Conservation (phyloP, 257 asterid species). For the Dorcoceras hygrometricum region DNA sequence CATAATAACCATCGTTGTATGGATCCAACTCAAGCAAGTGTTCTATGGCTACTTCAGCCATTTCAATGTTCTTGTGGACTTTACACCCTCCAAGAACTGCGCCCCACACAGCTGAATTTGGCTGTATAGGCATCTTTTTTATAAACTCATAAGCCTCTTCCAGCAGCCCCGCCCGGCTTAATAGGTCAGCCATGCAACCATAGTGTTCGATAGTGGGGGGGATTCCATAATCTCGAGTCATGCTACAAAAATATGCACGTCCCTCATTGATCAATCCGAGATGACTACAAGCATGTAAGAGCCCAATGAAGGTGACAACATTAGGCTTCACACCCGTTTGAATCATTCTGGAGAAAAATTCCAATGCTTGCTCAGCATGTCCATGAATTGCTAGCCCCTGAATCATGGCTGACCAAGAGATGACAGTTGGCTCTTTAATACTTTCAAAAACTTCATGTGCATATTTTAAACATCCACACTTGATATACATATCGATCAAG, state of each 20-base stretch:
- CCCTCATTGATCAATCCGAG: conserved; percentile 58
- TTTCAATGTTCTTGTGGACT: conserved; percentile 50
- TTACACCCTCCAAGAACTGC: conserved; percentile 73
- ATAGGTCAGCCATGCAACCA: conserved; percentile 78
- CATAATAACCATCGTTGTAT: conserved; percentile 55
- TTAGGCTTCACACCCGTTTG: conserved; percentile 52
- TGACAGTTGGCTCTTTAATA: conserved; percentile 44
- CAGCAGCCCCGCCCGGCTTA: conserved; percentile 64
- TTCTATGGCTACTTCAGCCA: conserved; percentile 53
- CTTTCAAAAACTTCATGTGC: conserved; percentile 46
- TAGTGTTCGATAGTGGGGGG: conserved; percentile 59
- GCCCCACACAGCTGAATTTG: conserved; percentile 71
- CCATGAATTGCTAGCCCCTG: conserved; percentile 74
- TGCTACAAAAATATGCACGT: conserved; percentile 41
- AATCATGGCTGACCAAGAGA: conserved; percentile 76
- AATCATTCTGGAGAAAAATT: conserved; percentile 50
- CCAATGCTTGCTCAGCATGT: conserved; percentile 44
- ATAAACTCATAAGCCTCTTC: conserved; percentile 53
- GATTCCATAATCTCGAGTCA: conserved; percentile 46
- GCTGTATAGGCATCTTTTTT: conserved; percentile 45
- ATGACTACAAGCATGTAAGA: conserved; percentile 65
- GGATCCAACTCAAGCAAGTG: conserved; percentile 46
- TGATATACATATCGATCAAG: conserved; percentile 59
- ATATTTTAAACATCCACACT: conserved; percentile 57
- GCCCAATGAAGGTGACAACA: conserved; percentile 60